Conservation (phyloP, 2,329 filamentous ascomycete genomes). For the Diaporthe longicolla region DNA sequence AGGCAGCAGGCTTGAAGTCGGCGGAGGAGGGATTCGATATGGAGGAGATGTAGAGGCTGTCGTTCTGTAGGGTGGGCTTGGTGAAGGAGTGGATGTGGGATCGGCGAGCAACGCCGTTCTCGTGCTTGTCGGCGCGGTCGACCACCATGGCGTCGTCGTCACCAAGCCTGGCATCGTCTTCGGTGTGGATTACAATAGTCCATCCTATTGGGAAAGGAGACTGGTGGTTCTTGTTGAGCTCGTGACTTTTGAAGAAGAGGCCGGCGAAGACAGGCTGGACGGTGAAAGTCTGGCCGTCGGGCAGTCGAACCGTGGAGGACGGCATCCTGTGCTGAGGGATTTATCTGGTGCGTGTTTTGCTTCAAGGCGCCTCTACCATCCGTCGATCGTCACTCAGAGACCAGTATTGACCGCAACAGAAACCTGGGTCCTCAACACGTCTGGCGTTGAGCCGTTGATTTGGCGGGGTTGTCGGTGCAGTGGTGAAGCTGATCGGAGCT, state of each 20-base stretch:
- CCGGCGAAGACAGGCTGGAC: conserved; percentile 93
- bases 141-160: conserved; percentile 43
- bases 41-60: conserved; percentile 91
- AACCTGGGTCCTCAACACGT: not conserved
- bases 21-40: conserved; percentile 85
- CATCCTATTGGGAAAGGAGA: conserved; percentile 87
- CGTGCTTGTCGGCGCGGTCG: conserved; percentile 13
- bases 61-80: conserved; percentile 80
- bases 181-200: conserved; percentile 88
- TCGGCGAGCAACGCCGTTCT: conserved; percentile 39
- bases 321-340: conserved; percentile 26
- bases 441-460: not conserved
- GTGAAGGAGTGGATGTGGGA: conserved; percentile 75
- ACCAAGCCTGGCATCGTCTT: conserved; percentile 57
- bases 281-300: conserved; percentile 87
- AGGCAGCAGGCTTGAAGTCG: conserved; percentile 84
- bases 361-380: not conserved
- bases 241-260: conserved; percentile 87
- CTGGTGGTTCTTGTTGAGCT: conserved; percentile 74
- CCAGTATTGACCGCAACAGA: too few species aligned
- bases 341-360: not conserved
- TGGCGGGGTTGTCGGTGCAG: not conserved
- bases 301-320: conserved; percentile 74
- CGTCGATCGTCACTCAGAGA: not conserved
- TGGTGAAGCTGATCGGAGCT: not conserved